Evolutionary conservation across 305 asterid genomes (phyloP).

Genomic region (Fraxinus albicans): DNA sequence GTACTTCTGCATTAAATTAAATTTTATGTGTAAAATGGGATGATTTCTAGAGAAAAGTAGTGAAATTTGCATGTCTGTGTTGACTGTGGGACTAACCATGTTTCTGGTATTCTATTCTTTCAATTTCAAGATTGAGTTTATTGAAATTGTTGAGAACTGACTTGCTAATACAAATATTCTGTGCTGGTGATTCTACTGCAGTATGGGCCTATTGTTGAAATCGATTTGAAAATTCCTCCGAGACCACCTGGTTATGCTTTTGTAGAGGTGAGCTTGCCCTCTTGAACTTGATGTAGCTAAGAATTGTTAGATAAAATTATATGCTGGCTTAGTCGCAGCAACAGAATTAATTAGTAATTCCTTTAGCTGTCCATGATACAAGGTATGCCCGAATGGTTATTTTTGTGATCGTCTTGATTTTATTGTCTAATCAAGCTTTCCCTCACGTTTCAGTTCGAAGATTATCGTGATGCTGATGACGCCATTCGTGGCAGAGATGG

Average conservation of each 20-base stretch:
- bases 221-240: slow-evolving; percentile 84
- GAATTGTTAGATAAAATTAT: not conserved
- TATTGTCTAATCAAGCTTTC: not conserved
- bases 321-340: not conserved
- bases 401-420: not conserved
- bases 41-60: not conserved
- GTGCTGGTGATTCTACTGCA: slow-evolving; percentile 30
- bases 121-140: not conserved
- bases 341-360: not conserved
- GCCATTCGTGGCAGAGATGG: slow-evolving; percentile 91
- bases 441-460: slow-evolving; percentile 57
- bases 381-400: not conserved
- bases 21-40: not conserved
- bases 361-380: not conserved
- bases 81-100: not conserved
- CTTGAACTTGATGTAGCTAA: not conserved
- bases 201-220: slow-evolving; percentile 73
- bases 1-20: not conserved
- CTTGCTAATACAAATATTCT: not conserved
- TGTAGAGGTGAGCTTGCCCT: slow-evolving; percentile 63
- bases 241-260: slow-evolving; percentile 91
- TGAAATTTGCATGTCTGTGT: not conserved
- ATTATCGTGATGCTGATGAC: slow-evolving; percentile 77
- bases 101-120: not conserved
- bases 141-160: not conserved